Base-by-base conservation (phyloP, 2,329 filamentous ascomycete species). In the Talaromyces funiculosus region DNA sequence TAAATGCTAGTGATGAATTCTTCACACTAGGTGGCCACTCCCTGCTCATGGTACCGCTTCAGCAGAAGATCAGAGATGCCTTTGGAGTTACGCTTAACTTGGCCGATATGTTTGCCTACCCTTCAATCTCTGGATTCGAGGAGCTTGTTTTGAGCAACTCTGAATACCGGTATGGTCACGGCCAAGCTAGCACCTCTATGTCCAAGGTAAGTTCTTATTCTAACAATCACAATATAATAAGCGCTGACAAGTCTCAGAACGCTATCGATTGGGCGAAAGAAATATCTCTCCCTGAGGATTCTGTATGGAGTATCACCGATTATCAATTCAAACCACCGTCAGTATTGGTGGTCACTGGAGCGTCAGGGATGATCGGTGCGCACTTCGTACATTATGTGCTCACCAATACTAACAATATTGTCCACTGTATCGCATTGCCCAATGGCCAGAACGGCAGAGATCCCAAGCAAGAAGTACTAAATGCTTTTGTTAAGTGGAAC, bases 201-300 rank as follows among this genome's bases (percentile, higher is more conserved):
- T 35, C 24, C 2, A 35, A 53, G 47, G 47, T 53, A 53, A 53
- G 47, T 29, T 7, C 4, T 42, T 24, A 20, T 20, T 38, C 29
- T 29, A n/a, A 40, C n/a, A 16, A n/a, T 33, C 3, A 40, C 24
- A 24, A 24, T 38, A 22, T 55, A 38, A 38, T 40, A 24, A 38
- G 9, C 16, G 10, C 31, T 42, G 18, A 55, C 33, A 20, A 38
- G 16, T 53, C 20, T 31, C 47, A 55, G 31, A 33, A 38, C 20
- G 18, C 9, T n/a, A 59, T 59, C 31, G 45, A 59, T 38, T 59
- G 57, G 57, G 57, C 45, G 14, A 35, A 51, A 29, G 57, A 59
- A 24, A 38, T 26, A 24, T 42, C 57, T 24, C 54, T 57, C 20
- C 45, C 57, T 35, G 14, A 24, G 14, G 3, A 24, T 14, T 10